Conservation (phyloP, 2,329 filamentous ascomycete genomes). For the Taxawa tesnikishii region DNA sequence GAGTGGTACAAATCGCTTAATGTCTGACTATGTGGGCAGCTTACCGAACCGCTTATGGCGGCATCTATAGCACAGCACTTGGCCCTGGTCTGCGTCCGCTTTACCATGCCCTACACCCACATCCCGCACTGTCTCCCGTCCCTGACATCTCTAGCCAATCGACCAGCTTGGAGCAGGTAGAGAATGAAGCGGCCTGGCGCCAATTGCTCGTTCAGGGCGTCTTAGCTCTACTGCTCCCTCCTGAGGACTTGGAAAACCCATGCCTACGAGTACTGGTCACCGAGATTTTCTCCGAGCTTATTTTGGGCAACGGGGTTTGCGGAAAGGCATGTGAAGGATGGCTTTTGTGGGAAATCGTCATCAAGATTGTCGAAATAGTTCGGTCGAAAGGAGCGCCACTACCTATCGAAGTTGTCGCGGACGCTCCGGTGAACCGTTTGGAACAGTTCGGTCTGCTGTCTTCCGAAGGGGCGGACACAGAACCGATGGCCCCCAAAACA, state of each 20-base stretch:
- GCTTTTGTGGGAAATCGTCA: constrained; percentile 76
- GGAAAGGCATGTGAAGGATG: constrained; percentile 76
- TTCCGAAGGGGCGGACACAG: constrained; percentile 12
- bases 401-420: constrained; percentile 10
- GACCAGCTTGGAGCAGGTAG: constrained; percentile 44
- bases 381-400: constrained; percentile 18
- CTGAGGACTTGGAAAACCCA: constrained; percentile 80
- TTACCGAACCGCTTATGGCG: constrained; percentile 55
- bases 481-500: no score
- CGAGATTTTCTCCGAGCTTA: constrained; percentile 81
- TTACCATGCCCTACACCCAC: constrained; percentile 74
- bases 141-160: no score
- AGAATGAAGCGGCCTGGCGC: constrained; percentile 74
- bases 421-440: constrained; percentile 29
- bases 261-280: constrained; percentile 73
- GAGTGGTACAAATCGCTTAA: not conserved
- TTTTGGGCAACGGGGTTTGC: constrained; percentile 70
- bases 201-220: constrained; percentile 77
- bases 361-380: constrained; percentile 48
- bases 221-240: constrained; percentile 73
- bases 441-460: constrained; percentile 46
- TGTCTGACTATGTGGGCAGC: constrained; percentile 36
- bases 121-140: constrained; percentile 69
- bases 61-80: constrained; percentile 46
- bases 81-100: constrained; percentile 51